phyloP scores from a whole-genome alignment of 768 basidiomycete species.

The Lanmaoa pseudosensibilis region DNA sequence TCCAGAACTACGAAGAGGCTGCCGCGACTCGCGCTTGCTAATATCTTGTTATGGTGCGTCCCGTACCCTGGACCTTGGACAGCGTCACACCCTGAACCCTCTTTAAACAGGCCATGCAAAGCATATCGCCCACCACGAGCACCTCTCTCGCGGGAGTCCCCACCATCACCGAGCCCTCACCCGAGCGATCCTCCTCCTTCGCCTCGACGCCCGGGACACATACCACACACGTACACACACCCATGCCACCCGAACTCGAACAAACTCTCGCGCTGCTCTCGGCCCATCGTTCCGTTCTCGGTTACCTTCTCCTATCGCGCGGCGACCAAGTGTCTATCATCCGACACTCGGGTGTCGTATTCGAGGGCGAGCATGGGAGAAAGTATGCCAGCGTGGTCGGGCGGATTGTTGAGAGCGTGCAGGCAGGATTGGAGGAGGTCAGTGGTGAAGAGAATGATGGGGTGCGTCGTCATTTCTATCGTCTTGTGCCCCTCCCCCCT shows the following conservation, averaged over 20 bases:
- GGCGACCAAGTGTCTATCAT: constrained; percentile 76
- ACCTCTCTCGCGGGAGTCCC: constrained; percentile 12
- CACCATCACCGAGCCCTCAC: neutral
- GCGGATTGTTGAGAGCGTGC: constrained; percentile 76
- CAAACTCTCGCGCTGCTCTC: constrained; percentile 74
- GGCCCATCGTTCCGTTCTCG: constrained; percentile 80
- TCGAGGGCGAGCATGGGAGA: constrained; percentile 80
- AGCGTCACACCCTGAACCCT: constrained; percentile 18
- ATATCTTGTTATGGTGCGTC: neutral
- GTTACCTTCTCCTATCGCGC: constrained; percentile 81
- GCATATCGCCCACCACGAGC: constrained; percentile 12
- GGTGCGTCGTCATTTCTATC: constrained; percentile 39
- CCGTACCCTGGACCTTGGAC: neutral
- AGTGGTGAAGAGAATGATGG: constrained; percentile 59
- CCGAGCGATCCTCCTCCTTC: constrained; percentile 8
- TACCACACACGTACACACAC: constrained; percentile 14
- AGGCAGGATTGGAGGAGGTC: constrained; percentile 76
- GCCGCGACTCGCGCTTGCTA: neutral
- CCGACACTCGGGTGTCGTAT: constrained; percentile 79
- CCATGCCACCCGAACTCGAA: constrained; percentile 78
- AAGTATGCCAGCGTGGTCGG: constrained; percentile 73
- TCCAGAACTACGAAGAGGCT: neutral
- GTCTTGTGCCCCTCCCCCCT: neutral
- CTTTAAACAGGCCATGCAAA: constrained; percentile 5
- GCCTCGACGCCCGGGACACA: constrained; percentile 16